Evolutionary conservation across 2,329 filamentous ascomycete species (phyloP), one percentile per base, ranked within the genome.

Genomic region (Aspergillus versicolor): DNA sequence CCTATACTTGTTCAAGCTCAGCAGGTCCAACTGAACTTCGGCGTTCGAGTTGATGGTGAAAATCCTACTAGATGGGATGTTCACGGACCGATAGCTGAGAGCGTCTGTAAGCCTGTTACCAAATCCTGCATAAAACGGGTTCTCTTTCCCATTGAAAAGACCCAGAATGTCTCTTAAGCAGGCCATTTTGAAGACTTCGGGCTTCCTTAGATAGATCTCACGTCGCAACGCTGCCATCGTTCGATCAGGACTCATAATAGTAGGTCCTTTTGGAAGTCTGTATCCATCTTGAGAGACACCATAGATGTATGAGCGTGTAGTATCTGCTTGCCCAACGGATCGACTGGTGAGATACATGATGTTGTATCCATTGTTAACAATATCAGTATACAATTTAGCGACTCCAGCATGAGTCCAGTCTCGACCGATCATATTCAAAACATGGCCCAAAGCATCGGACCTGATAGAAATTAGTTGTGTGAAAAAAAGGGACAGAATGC

Each of bases 181-280:
- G 2, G 94, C 92, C 95, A 99, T 99, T 77, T 99, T 99, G 84
- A 99, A 99, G 7, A 99, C 91, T 70, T 99, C 92, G 0, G 94
- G 95, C 73, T 99, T 97, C 52, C 94, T 86, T 24, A 99, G 82
- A 71, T 99, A 99, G 5, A 99, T 86, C 72, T 99, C 94, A 47
- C 94, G 87, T 56, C 94, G 84, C 30, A 99, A 77, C 0, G 94
- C 95, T 7, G 95, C 92, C 77, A 97, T 95, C 1, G 92, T 97
- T 54, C 94, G 84, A 74, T 99, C 94, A 0, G 94, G 95, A 37
- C 90, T 96, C 75, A 97, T 86, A 62, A 99, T 97, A 0, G 95
- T 95, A 0, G 94, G 94, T 0, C 95, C 94, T 64, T 88, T 88
- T 0, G 94, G 94, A 38, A 99, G 78, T 47, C 85, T 86, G 76